Base-by-base conservation (phyloP, 768 basidiomycete genomes). In the Hemileccinum impolitum region DNA sequence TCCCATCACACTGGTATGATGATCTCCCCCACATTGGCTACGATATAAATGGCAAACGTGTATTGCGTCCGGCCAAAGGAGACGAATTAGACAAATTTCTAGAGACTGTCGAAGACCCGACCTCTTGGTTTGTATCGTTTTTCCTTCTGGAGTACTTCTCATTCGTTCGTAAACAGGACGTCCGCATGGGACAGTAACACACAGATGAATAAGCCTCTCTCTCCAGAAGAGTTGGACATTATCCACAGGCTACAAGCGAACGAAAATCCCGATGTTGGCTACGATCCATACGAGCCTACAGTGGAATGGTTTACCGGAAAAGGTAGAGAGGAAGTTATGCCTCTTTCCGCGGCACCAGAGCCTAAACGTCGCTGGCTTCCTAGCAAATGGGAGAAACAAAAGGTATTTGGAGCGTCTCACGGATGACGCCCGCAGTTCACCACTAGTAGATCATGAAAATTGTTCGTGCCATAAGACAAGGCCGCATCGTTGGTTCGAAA, bases 311-410 rank as follows among this genome's bases (percentile, higher is more conserved):
- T 97, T 68, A 95, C 95, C 11, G 92, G 91, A 3, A 88, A 92
- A 68, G 93, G 93, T 12, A 94, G 92, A 62, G 90, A 96, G 63
- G 91, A 94, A 71, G 71, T 86, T 18, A 97, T 94, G 93, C 96
- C 96, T 19, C 68, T 99, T 13, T 90, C 87, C 11, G 82, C 84
- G 26, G 88, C 89, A 23, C 91, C 94, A 2, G 94, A 98, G 65
- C 96, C 96, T 17, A 99, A 99, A 71, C 81, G 92, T 46, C 81
- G 96, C 40, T 99, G 94, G 85, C 79, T 97, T 12, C 92, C 94
- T 13, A 95, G 92, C 71, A 98, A 94, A 74, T 99, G 96, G 96
- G 96, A 98, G 72, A 97, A 96, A 70, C 85, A 96, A 78, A 99
- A 99, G 82, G 94, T 92, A 60, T 46, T 65, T 32, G 15, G 13